Evolutionary conservation across 768 basidiomycete genomes (phyloP).

Genomic region (Hortiboletus campestris): DNA sequence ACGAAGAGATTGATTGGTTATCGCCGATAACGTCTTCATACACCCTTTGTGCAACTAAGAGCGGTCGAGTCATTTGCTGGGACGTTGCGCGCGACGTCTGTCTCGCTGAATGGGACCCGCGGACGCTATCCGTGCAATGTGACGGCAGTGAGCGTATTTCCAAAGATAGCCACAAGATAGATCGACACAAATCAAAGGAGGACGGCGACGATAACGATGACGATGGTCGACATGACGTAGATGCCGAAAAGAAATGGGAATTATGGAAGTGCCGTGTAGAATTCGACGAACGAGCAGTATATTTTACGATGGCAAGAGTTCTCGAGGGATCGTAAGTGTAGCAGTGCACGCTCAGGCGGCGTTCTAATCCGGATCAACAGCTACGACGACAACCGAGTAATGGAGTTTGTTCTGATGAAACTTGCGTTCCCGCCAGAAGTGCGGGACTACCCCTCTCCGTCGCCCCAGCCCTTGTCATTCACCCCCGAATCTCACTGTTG

Average conservation of each 20-base stretch:
- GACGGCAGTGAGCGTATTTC: not conserved
- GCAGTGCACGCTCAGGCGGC: not conserved
- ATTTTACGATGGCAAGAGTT: slow-evolving; percentile 73
- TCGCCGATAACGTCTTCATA: slow-evolving; percentile 75
- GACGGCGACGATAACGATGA: slow-evolving; percentile 16
- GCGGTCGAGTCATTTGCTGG: slow-evolving; percentile 76
- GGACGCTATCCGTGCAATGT: slow-evolving; percentile 16
- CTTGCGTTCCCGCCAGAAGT: slow-evolving; percentile 55
- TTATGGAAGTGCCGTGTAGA: slow-evolving; percentile 79
- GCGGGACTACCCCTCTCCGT: slow-evolving; percentile 31
- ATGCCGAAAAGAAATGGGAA: slow-evolving; percentile 52
- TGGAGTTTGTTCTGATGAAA: slow-evolving; percentile 72
- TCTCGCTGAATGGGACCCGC: slow-evolving; percentile 68
- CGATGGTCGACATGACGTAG: not conserved
- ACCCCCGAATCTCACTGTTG: slow-evolving; percentile 11
- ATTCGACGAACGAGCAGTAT: slow-evolving; percentile 68
- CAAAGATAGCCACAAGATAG: slow-evolving; percentile 8
- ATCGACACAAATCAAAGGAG: slow-evolving; percentile 8
- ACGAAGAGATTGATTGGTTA: slow-evolving; percentile 73
- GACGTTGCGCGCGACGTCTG: slow-evolving; percentile 61
- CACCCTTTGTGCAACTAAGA: slow-evolving; percentile 75
- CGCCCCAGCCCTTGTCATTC: slow-evolving; percentile 13
- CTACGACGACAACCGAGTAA: slow-evolving; percentile 59
- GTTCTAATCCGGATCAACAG: slow-evolving; percentile 29
- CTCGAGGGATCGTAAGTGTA: slow-evolving; percentile 46